Percentiles rank a stretch among this genome's conserved stretches.
Conservation (phyloP, 495 filamentous ascomycete species). For the Penicillium roqueforti region DNA sequence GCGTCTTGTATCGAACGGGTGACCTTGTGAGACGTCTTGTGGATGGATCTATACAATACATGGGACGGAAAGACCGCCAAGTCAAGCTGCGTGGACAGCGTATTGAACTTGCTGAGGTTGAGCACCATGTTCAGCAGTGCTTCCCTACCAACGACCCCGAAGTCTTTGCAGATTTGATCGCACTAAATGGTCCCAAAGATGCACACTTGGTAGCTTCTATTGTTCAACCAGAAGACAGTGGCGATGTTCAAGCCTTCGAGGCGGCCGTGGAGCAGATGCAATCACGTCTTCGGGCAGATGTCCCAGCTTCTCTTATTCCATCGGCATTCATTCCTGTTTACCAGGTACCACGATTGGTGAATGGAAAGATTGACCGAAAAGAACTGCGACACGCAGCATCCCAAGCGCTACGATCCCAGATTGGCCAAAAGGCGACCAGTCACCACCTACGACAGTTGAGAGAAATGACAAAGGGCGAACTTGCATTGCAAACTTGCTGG, state of each 20-base stretch:
- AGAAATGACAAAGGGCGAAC: no score
- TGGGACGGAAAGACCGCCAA: background rate
- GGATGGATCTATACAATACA: background rate
- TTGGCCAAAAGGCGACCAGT: no score
- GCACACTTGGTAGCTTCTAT: conserved; percentile 6
- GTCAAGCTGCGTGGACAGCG: conserved; percentile 4
- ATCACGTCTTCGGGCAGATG: background rate
- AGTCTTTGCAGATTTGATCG: no score
- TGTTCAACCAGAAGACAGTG: background rate
- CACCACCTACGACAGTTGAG: no score
- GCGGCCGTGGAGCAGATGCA: background rate
- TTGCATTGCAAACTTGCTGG: no score
- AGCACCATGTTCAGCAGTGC: background rate
- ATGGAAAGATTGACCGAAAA: conserved; percentile 13
- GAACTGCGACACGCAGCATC: background rate
- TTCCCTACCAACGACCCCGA: background rate
- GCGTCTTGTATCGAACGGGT: background rate
- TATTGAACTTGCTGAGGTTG: background rate
- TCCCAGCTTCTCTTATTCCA: conserved; percentile 13
- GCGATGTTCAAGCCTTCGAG: background rate
- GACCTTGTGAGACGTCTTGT: background rate
- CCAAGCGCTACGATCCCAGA: no score
- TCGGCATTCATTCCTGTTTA: conserved; percentile 1
- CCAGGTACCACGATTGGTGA: conserved; percentile 10
- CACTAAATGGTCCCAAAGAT: no score